These are phyloP conservation scores for Spathaspora sp. DNA, from an alignment of 805 yeast species.

Conservation along the genomic window DNA sequence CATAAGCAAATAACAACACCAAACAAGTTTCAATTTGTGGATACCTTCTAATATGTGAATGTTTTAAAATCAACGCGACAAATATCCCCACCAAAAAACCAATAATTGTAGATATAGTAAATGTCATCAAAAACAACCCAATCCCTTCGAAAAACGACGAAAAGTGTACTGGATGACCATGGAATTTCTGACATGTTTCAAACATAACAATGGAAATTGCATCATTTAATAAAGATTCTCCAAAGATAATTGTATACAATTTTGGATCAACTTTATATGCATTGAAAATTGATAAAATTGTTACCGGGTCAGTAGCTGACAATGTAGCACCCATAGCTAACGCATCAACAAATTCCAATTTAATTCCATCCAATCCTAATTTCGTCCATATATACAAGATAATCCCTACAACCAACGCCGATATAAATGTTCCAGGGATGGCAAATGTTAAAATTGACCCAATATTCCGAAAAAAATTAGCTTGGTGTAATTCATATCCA, in stretches of 20 bases:
- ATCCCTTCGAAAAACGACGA: conserved; percentile 88
- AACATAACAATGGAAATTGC: conserved; percentile 99
- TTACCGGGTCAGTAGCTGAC: conserved; percentile 98
- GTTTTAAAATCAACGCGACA: conserved; percentile 86
- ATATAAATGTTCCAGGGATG: conserved; percentile 92
- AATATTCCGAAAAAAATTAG: conserved; percentile 87
- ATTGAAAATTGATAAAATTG: conserved; percentile 91
- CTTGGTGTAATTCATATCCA: conserved; percentile 95
- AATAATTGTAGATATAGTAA: conserved; percentile 83
- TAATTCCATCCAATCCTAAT: conserved; percentile 82
- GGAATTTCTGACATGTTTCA: conserved; percentile 95
- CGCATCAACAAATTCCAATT: conserved; percentile 94
- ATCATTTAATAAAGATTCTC: conserved; percentile 92
- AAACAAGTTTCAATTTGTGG: conserved; percentile 97
- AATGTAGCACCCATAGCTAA: conserved; percentile 96
- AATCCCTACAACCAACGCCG: conserved; percentile 87
- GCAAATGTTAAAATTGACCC: conserved; percentile 92
- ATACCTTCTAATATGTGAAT: conserved; percentile 86
- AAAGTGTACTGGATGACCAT: conserved; percentile 72
- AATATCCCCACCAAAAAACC: conserved; percentile 86
- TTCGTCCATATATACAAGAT: conserved; percentile 87
- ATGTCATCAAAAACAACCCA: conserved; percentile 89
- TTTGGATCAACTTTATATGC: conserved; percentile 98
- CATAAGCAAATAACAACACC: conserved; percentile 87
- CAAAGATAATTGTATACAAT: conserved; percentile 92